These are phyloP conservation scores for Lactifluus echinatus DNA, from an alignment of 768 basidiomycete species.

Conservation along the genomic window DNA sequence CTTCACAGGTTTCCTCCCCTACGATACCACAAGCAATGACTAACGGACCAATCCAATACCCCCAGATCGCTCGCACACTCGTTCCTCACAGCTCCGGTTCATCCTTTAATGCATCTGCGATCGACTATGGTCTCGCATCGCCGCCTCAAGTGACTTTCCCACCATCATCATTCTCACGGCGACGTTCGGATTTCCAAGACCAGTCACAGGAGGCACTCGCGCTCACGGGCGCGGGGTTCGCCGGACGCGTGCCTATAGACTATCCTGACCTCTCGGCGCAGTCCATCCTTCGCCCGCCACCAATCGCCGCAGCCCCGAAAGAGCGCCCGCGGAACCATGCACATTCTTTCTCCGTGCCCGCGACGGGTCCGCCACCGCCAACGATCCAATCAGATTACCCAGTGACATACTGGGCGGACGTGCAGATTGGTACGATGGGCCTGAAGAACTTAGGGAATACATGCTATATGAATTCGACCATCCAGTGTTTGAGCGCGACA, in stretches of 20 bases:
- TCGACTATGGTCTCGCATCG: conserved; percentile 35
- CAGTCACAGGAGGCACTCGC: conserved; percentile 56
- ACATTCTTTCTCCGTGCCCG: conserved; percentile 30
- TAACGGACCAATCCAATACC: conserved; percentile 46
- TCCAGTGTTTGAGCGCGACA: conserved; percentile 94
- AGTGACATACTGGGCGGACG: conserved; percentile 76
- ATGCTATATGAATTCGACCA: conserved; percentile 98
- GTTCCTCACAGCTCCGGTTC: conserved; percentile 34
- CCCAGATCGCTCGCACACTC: conserved; percentile 35
- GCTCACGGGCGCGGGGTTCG: conserved; percentile 30
- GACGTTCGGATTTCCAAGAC: conserved; percentile 71
- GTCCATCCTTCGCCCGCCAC: conserved; percentile 66
- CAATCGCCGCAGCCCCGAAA: conserved; percentile 66
- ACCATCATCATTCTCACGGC: conserved; percentile 62
- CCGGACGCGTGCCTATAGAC: conserved; percentile 52
- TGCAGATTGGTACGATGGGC: conserved; percentile 71
- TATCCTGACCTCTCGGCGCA: conserved; percentile 69
- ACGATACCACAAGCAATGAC: conserved; percentile 30
- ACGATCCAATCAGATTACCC: conserved; percentile 70
- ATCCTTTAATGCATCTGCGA: conserved; percentile 34
- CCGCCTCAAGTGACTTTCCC: conserved; percentile 86
- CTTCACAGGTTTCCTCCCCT: conserved; percentile 30
- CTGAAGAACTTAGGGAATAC: conserved; percentile 95
- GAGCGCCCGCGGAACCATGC: conserved; percentile 51
- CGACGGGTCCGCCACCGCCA: conserved; percentile 47